phyloP scores from a whole-genome alignment of 2,329 filamentous ascomycete genomes.

The Nothopassalora personata region DNA sequence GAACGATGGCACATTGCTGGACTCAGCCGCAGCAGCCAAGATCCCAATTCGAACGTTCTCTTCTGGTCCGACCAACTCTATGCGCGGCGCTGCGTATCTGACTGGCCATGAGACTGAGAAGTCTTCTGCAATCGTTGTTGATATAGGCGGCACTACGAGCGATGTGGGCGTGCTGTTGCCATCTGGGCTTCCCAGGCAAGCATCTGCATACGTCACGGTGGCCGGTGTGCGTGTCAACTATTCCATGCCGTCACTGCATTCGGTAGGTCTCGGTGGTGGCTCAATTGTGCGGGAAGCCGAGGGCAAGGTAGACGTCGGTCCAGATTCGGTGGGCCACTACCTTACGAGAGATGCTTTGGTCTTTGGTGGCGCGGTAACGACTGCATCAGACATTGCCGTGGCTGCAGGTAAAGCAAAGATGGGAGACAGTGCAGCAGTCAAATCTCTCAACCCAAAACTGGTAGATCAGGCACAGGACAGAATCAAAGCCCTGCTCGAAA shows the following conservation, averaged over 20 bases:
- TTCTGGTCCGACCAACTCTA: constrained; percentile 50
- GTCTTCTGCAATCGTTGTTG: constrained; percentile 50
- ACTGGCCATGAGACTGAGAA: constrained; percentile 33
- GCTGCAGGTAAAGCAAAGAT: constrained; percentile 26
- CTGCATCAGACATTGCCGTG: constrained; percentile 50
- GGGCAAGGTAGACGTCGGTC: constrained; percentile 45
- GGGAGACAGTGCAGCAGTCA: constrained; percentile 22
- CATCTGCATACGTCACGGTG: constrained; percentile 56
- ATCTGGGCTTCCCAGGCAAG: constrained; percentile 58
- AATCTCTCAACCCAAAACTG: constrained; percentile 9
- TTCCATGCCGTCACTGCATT: constrained; percentile 46
- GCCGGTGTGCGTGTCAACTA: constrained; percentile 54
- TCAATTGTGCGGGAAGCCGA: constrained; percentile 37
- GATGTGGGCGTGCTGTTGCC: constrained; percentile 57
- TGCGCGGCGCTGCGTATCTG: constrained; percentile 55
- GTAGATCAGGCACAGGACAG: constrained; percentile 29
- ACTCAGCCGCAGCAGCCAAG: constrained; percentile 42
- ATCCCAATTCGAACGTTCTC: constrained; percentile 50
- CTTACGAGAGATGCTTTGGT: constrained; percentile 45
- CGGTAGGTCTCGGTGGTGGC: constrained; percentile 55
- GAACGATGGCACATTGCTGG: constrained; percentile 49
- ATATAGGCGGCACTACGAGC: constrained; percentile 62
- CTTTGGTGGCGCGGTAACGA: constrained; percentile 52
- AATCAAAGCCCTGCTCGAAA: constrained; percentile 47
- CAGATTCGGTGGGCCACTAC: constrained; percentile 52